Base-by-base conservation (phyloP, 371 early-diverging fungal genomes). In the Blakeslea trispora region DNA sequence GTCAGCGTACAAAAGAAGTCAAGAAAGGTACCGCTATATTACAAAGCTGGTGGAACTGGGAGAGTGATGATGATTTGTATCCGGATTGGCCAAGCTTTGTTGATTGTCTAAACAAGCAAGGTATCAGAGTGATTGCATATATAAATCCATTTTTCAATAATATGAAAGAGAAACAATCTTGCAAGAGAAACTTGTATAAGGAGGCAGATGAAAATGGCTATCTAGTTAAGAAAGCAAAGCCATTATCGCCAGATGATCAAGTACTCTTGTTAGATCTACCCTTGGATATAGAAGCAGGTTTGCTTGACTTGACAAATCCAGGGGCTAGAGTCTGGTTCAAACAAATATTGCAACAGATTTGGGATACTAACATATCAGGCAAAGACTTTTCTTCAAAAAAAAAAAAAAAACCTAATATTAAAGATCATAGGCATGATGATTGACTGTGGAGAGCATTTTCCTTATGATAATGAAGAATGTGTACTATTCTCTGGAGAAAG, bases 41-140 rank as follows among this genome's bases (percentile, higher is more conserved):
- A 41, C 64, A 75, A 5, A 55, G 71, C 14, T 81, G 79, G 78
- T 79, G 78, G 80, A 75, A 77, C 40, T 79, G 79, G 80, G 80
- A 81, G 53, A 56, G 64, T 32, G 79, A 72, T 45, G 58, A 57
- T 23, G 58, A 34, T 7, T 55, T 69, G 0, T 79, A 82, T 50
- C 81, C 82, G 3, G 59, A 71, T 42, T 82, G 81, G 82, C 46
- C 59, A 3, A 39, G 41, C 0, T 69, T 81, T 34, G 70, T 81
- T 5, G 32, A 66, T 13, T 51, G 55, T 21, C 50, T 81, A 11
- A 35, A 47, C 6, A 47, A 52, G 5, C 53, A 69, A 1, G 31
- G 51, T 15, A 54, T 79, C 4, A 61, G 69, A 4, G 60, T 61
- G 5, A 56, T 70, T 17, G 45, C 66, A n/a, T 75, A 78, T 61